Conservation (phyloP, 176 grass and related monocot species). For the Cenchrus americanus region DNA sequence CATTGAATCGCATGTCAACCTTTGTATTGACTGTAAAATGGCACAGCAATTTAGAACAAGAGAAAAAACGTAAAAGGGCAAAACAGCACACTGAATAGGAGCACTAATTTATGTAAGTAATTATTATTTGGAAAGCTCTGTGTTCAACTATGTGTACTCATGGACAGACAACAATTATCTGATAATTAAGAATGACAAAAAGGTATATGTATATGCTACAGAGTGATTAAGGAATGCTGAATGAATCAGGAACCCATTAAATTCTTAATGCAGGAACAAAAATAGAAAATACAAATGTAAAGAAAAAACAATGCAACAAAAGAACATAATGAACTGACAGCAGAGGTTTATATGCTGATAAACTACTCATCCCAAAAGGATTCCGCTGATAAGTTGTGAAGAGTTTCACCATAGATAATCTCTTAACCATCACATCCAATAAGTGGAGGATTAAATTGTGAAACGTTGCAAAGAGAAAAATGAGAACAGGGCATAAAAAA, state of each 20-base stretch:
- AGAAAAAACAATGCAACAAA: background rate
- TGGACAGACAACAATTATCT: background rate
- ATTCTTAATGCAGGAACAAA: background rate
- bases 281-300: background rate
- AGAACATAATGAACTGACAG: constrained; percentile 17
- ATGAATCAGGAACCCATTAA: background rate
- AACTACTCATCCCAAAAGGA: too few species aligned
- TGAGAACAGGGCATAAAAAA: background rate
- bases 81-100: too few species aligned
- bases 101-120: background rate
- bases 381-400: too few species aligned
- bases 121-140: constrained; percentile 16
- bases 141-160: background rate
- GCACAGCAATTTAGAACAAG: constrained; percentile 12
- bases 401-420: too few species aligned
- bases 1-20: constrained; percentile 98
- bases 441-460: too few species aligned
- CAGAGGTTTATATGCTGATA: background rate
- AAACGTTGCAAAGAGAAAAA: background rate
- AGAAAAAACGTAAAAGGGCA: background rate
- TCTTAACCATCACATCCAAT: too few species aligned
- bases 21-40: constrained; percentile 85
- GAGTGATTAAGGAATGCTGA: background rate
- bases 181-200: constrained; percentile 12
- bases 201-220: constrained; percentile 3